A percentile compares a stretch with the other conserved stretches of the same genome.
Evolutionary conservation across 768 basidiomycete genomes (phyloP).

Genomic region (Mycena vulgaris): DNA sequence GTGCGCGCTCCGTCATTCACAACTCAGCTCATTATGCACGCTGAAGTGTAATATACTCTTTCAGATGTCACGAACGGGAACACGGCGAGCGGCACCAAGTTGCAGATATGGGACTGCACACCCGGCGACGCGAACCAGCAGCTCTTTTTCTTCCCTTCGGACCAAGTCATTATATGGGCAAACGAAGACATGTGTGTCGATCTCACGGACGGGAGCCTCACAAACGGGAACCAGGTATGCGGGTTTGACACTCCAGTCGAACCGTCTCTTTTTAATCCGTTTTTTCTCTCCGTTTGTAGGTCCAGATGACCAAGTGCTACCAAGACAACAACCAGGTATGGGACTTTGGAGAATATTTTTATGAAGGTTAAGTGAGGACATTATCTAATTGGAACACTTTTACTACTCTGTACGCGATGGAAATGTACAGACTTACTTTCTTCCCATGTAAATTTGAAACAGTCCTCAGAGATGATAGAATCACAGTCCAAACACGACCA

Average conservation of each 20-base stretch:
- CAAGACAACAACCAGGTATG: not conserved
- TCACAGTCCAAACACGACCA: too few relatives aligned
- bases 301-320: not conserved
- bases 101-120: conserved; percentile 45
- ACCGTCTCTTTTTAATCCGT: not conserved
- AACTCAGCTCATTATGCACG: not conserved
- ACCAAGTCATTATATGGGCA: conserved; percentile 32
- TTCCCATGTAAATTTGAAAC: too few relatives aligned
- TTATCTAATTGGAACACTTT: too few relatives aligned
- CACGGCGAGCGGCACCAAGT: conserved; percentile 42
- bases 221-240: conserved; percentile 16
- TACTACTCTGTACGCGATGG: too few relatives aligned
- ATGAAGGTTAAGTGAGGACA: too few relatives aligned
- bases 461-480: too few relatives aligned
- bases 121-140: conserved; percentile 38
- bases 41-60: not conserved
- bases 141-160: conserved; percentile 13
- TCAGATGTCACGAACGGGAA: not conserved
- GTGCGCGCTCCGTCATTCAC: conserved; percentile 7
- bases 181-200: conserved; percentile 19
- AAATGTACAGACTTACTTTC: too few relatives aligned
- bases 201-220: conserved; percentile 26
- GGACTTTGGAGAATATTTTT: not conserved
- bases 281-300: not conserved
- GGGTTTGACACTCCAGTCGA: not conserved